Evolutionary conservation across 2,329 filamentous ascomycete species (phyloP), one percentile per base, ranked within the genome.

Genomic region (Diaporthe australafricana): DNA sequence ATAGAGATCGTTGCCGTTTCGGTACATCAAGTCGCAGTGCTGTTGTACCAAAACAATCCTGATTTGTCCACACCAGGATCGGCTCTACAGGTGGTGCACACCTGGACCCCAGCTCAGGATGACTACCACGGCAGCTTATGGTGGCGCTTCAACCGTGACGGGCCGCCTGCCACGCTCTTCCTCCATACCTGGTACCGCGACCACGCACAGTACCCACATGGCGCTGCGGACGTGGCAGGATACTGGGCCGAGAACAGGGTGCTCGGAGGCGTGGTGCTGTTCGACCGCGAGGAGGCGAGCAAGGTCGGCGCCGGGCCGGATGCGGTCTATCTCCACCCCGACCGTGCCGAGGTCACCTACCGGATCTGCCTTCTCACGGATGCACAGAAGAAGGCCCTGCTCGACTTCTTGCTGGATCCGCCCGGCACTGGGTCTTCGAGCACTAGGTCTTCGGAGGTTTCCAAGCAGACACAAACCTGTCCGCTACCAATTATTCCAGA

Each of bases 1-100:
- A 77, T 82, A 14, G 80, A 83, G 67, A 50, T 82, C 1, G 68
- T 77, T 4, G 79, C 79, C 1, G 32, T 76, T 25, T 70, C 77
- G 1, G 55, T 80, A 1, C 80, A 82, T 50, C 74, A 80, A 9
- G 12, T 48, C 8, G 45, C 45, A 48, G 45, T 48, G 11, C 45
- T 48, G 5, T 25, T 48, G 9, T 25, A 48, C 45, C 45, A 25
- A 48, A 48, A 48, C n/a, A 48, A 48, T 25, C 25, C 45, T 48
- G 45, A 22, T 48, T n/a, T 48, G 2, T 48, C 45, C 20, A 48
- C 45, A n/a, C 45, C 45, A 48, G 45, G 45, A 48, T 48, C 50
- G 55, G 1, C 53, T 81, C 0, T 79, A 74, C 30, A 67, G 76
- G 2, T 52, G 75, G 2, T 75, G 76, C 8, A 70, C 74, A 35